Conservation (phyloP, 1,284 basidiomycete genomes). For the Cryptococcus depauperatus region DNA sequence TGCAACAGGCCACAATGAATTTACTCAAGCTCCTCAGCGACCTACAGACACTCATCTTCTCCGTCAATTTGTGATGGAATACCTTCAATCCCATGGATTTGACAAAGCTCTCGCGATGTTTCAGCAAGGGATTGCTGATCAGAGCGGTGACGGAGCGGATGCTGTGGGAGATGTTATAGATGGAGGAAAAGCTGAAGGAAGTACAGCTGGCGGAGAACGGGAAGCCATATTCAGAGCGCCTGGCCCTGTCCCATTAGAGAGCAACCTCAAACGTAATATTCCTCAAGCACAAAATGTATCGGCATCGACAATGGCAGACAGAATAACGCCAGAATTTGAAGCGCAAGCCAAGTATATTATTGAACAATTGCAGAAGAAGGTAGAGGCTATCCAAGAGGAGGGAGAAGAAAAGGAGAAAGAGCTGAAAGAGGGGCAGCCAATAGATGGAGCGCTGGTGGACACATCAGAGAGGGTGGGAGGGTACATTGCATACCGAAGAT, state of each 20-base stretch:
- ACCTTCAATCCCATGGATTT: conserved; percentile 74
- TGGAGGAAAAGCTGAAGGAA: conserved; percentile 41
- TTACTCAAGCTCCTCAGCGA: conserved; percentile 1
- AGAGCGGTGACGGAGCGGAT: conserved; percentile 48
- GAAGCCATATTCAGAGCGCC: conserved; percentile 40
- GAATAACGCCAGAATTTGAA: conserved; percentile 43
- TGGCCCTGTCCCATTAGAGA: conserved; percentile 33
- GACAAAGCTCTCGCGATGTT: conserved; percentile 66
- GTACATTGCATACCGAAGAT: conserved; percentile 72
- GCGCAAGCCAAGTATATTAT: conserved; percentile 44
- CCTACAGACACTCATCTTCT: conserved; percentile 27
- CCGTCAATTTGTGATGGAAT: conserved; percentile 64
- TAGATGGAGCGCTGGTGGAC: conserved; percentile 52
- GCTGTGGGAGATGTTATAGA: conserved; percentile 43
- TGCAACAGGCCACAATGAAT: conserved; percentile 21
- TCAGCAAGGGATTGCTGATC: conserved; percentile 55
- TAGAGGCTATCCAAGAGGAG: conserved; percentile 57
- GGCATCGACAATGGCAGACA: conserved; percentile 37
- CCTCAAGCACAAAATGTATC: conserved; percentile 49
- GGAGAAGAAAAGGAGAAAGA: conserved; percentile 55
- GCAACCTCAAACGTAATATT: conserved; percentile 43
- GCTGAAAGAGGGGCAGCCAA: conserved; percentile 47
- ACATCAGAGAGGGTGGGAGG: conserved; percentile 64
- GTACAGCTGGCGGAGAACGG: conserved; percentile 18
- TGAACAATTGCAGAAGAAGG: conserved; percentile 44